Conservation (phyloP, 768 basidiomycete species). For the Termitomyces sp. region DNA sequence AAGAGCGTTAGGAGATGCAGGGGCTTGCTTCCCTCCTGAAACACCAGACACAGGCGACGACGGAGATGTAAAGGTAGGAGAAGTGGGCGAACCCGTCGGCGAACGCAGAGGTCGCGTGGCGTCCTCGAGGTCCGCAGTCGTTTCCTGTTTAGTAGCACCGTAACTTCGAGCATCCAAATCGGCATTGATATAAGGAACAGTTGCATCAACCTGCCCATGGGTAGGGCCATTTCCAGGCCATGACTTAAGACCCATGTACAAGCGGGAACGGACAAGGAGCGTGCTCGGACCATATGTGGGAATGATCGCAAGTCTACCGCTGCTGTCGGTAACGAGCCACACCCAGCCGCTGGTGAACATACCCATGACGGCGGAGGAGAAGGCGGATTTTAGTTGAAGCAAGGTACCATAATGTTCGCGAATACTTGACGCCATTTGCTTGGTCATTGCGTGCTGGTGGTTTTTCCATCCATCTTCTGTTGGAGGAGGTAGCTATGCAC, state of each 20-base stretch:
- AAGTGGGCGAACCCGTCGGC: constrained; percentile 17
- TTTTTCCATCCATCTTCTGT: constrained; percentile 22
- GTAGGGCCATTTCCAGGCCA: constrained; percentile 12
- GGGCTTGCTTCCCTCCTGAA: constrained; percentile 21
- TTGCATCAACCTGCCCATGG: constrained; percentile 2
- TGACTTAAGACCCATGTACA: constrained; percentile 24
- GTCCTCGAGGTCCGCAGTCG: background rate
- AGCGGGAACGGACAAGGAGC: constrained; percentile 65
- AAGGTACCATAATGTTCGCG: constrained; percentile 55
- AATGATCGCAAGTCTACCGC: constrained; percentile 59
- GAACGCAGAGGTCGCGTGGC: constrained; percentile 6
- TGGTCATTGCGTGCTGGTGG: constrained; percentile 34
- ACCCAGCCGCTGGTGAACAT: constrained; percentile 79
- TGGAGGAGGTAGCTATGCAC: constrained; percentile 35
- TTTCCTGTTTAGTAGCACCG: background rate
- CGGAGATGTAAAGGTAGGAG: constrained; percentile 18
- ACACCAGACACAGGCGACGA: constrained; percentile 41
- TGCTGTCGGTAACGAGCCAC: constrained; percentile 78
- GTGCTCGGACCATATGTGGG: constrained; percentile 91
- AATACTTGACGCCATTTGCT: constrained; percentile 28
- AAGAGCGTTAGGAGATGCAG: constrained; percentile 23
- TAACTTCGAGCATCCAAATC: background rate
- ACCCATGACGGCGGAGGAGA: constrained; percentile 72
- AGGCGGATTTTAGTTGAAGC: constrained; percentile 63
- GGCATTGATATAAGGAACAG: background rate